Conservation (phyloP, 148 eudicot species). For the Polygonum maritimum region DNA sequence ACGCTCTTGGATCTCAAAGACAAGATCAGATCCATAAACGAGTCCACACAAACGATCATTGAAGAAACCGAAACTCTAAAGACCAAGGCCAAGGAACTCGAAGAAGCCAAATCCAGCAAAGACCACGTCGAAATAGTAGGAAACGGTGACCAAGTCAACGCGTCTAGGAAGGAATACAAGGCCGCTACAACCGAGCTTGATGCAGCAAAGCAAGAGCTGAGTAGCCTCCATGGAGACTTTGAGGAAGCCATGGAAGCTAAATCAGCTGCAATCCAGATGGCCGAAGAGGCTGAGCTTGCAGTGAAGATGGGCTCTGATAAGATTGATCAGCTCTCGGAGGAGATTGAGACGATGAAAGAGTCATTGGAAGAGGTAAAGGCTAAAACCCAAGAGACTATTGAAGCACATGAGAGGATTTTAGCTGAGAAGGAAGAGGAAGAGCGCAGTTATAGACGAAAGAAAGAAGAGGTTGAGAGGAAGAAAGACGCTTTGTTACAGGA, state of each 20-base stretch:
- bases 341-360: conserved; percentile 36
- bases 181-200: conserved; percentile 51
- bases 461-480: conserved; percentile 38
- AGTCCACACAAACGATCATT: conserved; percentile 49
- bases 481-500: conserved; percentile 30
- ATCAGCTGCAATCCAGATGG: conserved; percentile 31
- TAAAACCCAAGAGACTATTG: conserved; percentile 29
- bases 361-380: conserved; percentile 34
- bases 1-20: conserved; percentile 47
- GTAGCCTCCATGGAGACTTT: conserved; percentile 50
- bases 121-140: conserved; percentile 14
- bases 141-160: conserved; percentile 22
- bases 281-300: conserved; percentile 48
- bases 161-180: conserved; percentile 43
- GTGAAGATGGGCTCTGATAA: conserved; percentile 35
- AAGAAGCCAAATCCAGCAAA: conserved; percentile 35
- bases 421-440: conserved; percentile 31
- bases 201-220: conserved; percentile 63
- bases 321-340: conserved; percentile 35
- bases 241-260: conserved; percentile 51
- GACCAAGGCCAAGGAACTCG: conserved; percentile 37
- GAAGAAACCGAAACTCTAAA: conserved; percentile 59
- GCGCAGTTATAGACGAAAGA: conserved; percentile 19
- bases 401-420: conserved; percentile 28
- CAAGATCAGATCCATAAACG: conserved; percentile 41